Percentiles rank a stretch among this genome's conserved stretches.
phyloP scores from a whole-genome alignment of 148 eudicot genomes.

The Dianthus caryophyllus region DNA sequence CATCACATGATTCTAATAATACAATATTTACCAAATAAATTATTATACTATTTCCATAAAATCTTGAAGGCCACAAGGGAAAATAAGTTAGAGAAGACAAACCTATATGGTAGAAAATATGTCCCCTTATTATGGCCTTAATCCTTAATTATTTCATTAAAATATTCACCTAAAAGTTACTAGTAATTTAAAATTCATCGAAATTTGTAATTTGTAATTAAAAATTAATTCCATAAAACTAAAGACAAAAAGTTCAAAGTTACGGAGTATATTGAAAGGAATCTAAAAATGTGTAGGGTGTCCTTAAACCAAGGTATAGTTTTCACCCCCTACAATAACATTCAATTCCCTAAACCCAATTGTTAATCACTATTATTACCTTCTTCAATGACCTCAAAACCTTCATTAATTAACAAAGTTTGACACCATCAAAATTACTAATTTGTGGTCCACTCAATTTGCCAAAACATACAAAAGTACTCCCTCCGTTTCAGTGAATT shows the following conservation, averaged over 20 bases:
- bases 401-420: neutral
- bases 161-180: no score
- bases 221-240: slow-evolving; percentile 8
- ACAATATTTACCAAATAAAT: no score
- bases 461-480: no score
- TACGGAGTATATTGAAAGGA: neutral
- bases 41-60: no score
- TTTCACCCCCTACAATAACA: neutral
- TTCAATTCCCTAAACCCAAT: slow-evolving; percentile 10
- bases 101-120: no score
- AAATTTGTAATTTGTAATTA: slow-evolving; percentile 15
- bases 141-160: neutral
- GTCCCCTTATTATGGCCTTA: no score
- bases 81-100: no score
- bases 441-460: neutral
- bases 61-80: no score
- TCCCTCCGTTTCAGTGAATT: no score
- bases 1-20: no score
- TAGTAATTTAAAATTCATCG: slow-evolving; percentile 5
- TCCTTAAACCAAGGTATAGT: neutral
- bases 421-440: no score
- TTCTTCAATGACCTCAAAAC: neutral
- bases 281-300: neutral
- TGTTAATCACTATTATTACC: neutral
- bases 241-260: slow-evolving; percentile 14